Evolutionary conservation across 2,329 filamentous ascomycete species (phyloP).

Genomic region (Coleophoma eucalyptorum): DNA sequence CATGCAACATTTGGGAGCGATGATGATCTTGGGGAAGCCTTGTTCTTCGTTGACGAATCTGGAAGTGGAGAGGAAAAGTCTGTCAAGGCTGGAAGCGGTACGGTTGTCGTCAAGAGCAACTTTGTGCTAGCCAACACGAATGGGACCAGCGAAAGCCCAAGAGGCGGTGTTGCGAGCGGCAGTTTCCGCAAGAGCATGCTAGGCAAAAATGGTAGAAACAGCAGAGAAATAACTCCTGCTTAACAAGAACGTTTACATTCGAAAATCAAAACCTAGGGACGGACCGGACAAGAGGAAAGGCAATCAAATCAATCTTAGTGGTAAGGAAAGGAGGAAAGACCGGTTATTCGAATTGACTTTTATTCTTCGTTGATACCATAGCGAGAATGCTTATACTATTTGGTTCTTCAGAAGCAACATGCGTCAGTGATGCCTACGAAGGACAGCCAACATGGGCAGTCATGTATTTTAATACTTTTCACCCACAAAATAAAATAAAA

Average conservation of each 20-base stretch:
- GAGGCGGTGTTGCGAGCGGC: not conserved
- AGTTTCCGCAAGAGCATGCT: not conserved
- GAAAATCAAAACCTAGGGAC: too few relatives aligned
- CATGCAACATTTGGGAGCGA: constrained; percentile 83
- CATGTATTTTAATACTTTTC: too few relatives aligned
- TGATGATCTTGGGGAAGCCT: constrained; percentile 75
- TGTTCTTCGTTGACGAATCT: constrained; percentile 90
- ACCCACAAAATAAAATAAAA: too few relatives aligned
- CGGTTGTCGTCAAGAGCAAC: constrained; percentile 68
- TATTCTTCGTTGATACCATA: too few relatives aligned
- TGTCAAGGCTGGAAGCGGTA: constrained; percentile 69
- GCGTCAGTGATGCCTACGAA: too few relatives aligned
- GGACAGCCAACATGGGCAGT: too few relatives aligned
- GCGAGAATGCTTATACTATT: too few relatives aligned
- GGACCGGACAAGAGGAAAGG: too few relatives aligned
- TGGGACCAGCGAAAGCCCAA: constrained; percentile 9
- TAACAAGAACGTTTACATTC: not conserved
- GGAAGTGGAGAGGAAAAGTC: constrained; percentile 66
- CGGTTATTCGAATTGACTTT: too few relatives aligned
- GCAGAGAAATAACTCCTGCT: not conserved
- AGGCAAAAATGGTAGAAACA: not conserved
- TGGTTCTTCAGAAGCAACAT: too few relatives aligned
- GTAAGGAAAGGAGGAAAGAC: too few relatives aligned
- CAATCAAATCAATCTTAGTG: too few relatives aligned
- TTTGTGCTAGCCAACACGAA: constrained; percentile 53